Evolutionary conservation across 2,329 filamentous ascomycete species (phyloP), one percentile per base, ranked within the genome.

Genomic region (Penicillium thymicola): DNA sequence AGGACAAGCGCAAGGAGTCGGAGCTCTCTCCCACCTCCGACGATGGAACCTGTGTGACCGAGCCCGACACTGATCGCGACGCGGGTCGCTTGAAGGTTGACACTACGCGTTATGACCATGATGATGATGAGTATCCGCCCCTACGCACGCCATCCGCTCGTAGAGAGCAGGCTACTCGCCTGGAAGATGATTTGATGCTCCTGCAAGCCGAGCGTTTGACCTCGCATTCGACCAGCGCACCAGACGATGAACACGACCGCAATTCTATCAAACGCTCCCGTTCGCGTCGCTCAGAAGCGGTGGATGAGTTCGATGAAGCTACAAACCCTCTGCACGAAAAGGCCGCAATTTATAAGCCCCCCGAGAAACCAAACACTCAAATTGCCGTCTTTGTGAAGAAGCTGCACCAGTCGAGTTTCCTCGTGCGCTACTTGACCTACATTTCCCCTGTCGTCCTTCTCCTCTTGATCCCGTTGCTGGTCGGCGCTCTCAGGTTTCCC

Each of bases 361-460:
- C 85, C 0, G 81, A 85, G 61, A 81, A 86, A 59, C 85, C 86
- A 2, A 79, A 79, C 11, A 88, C 82, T 11, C 82, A 76, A 14
- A 72, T 89, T 27, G 85, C 85, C 43, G 84, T 82, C 59, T 80
- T 87, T 57, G 81, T 90, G 68, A 88, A 87, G 67, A 81, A 78
- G 67, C 71, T 87, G 54, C 89, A 87, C 70, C 79, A 81, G 56
- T 89, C 84, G 2, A 87, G 82, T 63, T 85, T 85, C 63, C 70
- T 89, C 34, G 72, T 90, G 47, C 82, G 89, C 44, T 91, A 89
- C 68, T 81, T 90, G 65, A 83, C 84, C 23, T 92, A 92, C 68
- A 89, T 90, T 62, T 75, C 82, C 1, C 89, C 89, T 0, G 55
- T 90, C 11, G 82, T 84, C 2, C 61, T 85, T 13, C 71, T 91